These are phyloP conservation scores for Fusarium guadeloupense DNA, from an alignment of 2,329 filamentous ascomycete genomes.

Conservation along the genomic window DNA sequence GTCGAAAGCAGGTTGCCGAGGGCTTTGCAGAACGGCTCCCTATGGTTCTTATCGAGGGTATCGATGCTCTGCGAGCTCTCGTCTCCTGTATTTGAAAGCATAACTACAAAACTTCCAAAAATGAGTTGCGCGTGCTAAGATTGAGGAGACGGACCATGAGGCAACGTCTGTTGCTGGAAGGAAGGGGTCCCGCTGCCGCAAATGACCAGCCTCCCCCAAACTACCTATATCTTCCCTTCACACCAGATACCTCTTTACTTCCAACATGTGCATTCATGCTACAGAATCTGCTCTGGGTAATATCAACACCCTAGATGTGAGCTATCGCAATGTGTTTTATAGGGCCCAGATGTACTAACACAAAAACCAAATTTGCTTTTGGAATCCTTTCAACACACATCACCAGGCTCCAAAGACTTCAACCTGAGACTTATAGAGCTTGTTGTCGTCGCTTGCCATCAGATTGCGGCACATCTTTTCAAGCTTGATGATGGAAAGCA, in stretches of 20 bases:
- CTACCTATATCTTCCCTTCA: too few species aligned
- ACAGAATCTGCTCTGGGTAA: too few species aligned
- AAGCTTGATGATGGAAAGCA: not conserved
- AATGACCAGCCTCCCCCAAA: too few species aligned
- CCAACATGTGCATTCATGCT: too few species aligned
- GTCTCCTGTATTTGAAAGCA: not conserved
- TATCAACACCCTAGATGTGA: too few species aligned
- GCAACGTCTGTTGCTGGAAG: not conserved
- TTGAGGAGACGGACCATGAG: not conserved
- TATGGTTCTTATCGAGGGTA: not conserved
- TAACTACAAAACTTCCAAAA: not conserved
- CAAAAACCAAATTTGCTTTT: not conserved
- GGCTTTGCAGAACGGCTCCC: not conserved
- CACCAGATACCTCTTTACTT: too few species aligned
- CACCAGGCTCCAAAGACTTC: not conserved
- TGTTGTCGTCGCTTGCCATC: slow-evolving; percentile 6
- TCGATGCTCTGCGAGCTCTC: not conserved
- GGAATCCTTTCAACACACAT: not conserved
- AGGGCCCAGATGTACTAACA: not conserved
- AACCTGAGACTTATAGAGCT: slow-evolving; percentile 10
- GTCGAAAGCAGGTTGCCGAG: not conserved
- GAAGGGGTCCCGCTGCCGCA: not conserved
- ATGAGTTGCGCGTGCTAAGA: not conserved
- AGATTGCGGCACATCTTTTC: slow-evolving; percentile 5
- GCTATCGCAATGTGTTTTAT: too few species aligned